phyloP scores from a whole-genome alignment of 345 rosid genomes.

The Gossypium rotundifolium region DNA sequence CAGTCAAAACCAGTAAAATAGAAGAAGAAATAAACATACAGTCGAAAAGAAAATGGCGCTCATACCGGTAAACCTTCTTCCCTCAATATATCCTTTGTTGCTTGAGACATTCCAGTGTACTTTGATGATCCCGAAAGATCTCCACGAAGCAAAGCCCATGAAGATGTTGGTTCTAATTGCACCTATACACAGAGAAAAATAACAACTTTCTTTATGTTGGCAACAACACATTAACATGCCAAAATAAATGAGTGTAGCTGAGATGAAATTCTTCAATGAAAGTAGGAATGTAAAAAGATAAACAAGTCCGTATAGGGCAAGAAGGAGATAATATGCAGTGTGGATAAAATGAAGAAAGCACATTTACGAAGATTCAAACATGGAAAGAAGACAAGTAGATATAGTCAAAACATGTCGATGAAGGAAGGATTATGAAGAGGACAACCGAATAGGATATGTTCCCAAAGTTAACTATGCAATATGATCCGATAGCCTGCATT shows the following conservation, averaged over 20 bases:
- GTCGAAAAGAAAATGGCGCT: slow-evolving; percentile 4
- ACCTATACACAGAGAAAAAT: slow-evolving; percentile 44
- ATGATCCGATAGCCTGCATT: not conserved
- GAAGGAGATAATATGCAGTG: not conserved
- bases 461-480: not conserved
- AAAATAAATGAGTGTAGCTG: not conserved
- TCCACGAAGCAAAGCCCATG: slow-evolving; percentile 59
- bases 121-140: slow-evolving; percentile 50
- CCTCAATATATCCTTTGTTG: slow-evolving; percentile 74
- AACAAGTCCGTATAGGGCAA: not conserved
- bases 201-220: slow-evolving; percentile 3
- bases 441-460: not conserved
- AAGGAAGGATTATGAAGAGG: not conserved
- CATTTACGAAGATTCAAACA: not conserved
- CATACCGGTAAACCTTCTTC: slow-evolving; percentile 89
- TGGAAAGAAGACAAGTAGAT: not conserved
- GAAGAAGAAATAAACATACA: not conserved
- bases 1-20: not conserved
- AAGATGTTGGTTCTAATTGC: slow-evolving; percentile 81
- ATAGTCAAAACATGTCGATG: not conserved
- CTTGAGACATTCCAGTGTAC: slow-evolving; percentile 87
- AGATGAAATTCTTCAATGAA: not conserved
- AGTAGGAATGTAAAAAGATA: not conserved
- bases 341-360: not conserved
- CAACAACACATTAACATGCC: not conserved